phyloP scores from a whole-genome alignment of 371 early-diverging fungal genomes.

The Mortierella sp. region DNA sequence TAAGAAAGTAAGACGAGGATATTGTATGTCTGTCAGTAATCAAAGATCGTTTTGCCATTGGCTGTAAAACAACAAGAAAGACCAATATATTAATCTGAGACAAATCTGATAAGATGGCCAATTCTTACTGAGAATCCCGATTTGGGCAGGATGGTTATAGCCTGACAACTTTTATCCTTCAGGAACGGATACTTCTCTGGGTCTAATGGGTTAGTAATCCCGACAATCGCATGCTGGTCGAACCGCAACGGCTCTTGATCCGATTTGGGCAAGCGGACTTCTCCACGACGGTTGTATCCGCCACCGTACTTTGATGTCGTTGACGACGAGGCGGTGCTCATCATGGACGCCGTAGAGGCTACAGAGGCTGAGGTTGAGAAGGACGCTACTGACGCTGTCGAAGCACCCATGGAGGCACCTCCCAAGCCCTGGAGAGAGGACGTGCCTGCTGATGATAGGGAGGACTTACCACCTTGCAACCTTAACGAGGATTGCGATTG shows the following conservation, averaged over 20 bases:
- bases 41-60: not conserved
- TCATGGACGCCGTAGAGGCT: not conserved
- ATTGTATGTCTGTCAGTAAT: not conserved
- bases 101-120: not conserved
- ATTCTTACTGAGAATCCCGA: constrained; percentile 29
- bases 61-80: not conserved
- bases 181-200: constrained; percentile 36
- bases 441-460: not conserved
- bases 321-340: not conserved
- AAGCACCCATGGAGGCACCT: not conserved
- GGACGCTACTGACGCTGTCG: not conserved
- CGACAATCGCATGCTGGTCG: constrained; percentile 44
- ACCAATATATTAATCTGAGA: not conserved
- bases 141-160: constrained; percentile 20
- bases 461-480: not conserved
- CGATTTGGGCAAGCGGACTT: constrained; percentile 24
- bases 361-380: not conserved
- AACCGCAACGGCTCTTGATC: constrained; percentile 34
- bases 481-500: too few species aligned
- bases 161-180: constrained; percentile 24
- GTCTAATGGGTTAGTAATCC: constrained; percentile 29
- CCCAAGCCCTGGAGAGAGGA: not conserved
- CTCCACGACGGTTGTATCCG: not conserved
- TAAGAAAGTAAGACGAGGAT: not conserved
- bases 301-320: not conserved